Base-by-base conservation (phyloP, 2,329 filamentous ascomycete species). In the Didymella lethalis region DNA sequence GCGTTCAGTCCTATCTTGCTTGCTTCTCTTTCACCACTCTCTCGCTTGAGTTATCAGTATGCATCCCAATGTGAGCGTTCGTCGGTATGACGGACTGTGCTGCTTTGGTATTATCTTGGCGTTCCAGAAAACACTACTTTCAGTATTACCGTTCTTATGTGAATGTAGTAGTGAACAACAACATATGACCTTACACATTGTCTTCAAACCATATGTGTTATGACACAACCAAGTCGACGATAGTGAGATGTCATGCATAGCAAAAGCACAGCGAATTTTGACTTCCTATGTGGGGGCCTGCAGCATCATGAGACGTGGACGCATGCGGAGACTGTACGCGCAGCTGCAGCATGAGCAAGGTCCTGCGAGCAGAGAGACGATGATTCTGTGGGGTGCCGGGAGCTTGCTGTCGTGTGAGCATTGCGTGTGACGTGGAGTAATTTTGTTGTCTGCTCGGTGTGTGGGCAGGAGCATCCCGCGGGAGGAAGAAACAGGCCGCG, bases 401-500 rank as follows among this genome's bases (percentile, higher is more conserved):
- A 58, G 38, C 31, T 44, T 49, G 43, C 36, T 31, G 20, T 54
- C 40, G 29, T 18, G 34, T 20, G 32, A 23, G 49, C 25, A 34
- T 31, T n/a, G 40, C 6, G 25, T 14, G 31, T 40, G 23, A 20
- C 45, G n/a, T 40, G 26, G 32, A 34, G 26, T 14, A 14, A 20
- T 46, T 12, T 25, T 48, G 34, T 31, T 44, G 44, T 46, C 31
- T 23, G 10, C 25, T 46, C 25, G 31, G 28, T 36, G 25, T 10
- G 48, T n/a, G 40, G 38, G 36, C 36, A 20, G 18, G 26, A 56
- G 23, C 28, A 12, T 58, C 56, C 56, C 56, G 56, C 56, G 56
- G 56, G 49, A 54, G 50, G 49, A 49, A 54, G 26, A 38, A 45
- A 16, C 49, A 38, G 56, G 44, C 55, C 55, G 54, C 55, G 55